Conservation (phyloP, 1,284 basidiomycete species). For the Trichosporon coremiiforme region DNA sequence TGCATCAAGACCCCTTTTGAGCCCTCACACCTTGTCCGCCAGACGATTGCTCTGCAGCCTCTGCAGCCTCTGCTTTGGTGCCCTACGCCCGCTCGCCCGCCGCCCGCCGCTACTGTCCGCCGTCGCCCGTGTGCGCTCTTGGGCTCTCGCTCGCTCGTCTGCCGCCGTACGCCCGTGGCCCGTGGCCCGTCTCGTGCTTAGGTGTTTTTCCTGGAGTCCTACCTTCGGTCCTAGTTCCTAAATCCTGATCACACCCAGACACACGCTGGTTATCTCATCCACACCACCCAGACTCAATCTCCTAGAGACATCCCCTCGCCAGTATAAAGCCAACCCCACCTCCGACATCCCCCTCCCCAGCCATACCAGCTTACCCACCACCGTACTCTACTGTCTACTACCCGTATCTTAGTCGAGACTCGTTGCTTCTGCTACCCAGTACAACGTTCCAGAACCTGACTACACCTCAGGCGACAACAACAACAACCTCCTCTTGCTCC, state of each 20-base stretch:
- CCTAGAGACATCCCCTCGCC: background rate
- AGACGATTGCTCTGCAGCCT: too few relatives aligned
- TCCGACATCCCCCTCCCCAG: background rate
- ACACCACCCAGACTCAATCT: background rate
- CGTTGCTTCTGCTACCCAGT: background rate
- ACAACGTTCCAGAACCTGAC: slow-evolving; percentile 3
- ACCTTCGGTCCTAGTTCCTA: slow-evolving; percentile 1
- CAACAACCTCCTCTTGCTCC: background rate
- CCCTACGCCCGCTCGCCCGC: background rate
- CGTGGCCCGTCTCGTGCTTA: slow-evolving; percentile 14
- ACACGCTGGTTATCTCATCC: slow-evolving; percentile 5
- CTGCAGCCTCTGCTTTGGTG: background rate
- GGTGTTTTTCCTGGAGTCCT: slow-evolving; percentile 8
- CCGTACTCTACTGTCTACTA: background rate
- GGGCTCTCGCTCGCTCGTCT: too few relatives aligned
- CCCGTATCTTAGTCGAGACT: background rate
- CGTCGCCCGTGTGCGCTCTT: background rate
- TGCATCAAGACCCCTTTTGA: slow-evolving; percentile 8
- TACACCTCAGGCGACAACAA: background rate
- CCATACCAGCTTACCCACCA: background rate
- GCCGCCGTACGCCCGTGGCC: background rate
- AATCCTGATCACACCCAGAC: background rate
- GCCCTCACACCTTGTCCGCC: background rate
- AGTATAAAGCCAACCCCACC: background rate
- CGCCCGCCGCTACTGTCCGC: background rate